Evolutionary conservation across 208 protist genomes (phyloP), one percentile per base, ranked within the genome.

Genomic region (Wallacemonas collosoma): DNA sequence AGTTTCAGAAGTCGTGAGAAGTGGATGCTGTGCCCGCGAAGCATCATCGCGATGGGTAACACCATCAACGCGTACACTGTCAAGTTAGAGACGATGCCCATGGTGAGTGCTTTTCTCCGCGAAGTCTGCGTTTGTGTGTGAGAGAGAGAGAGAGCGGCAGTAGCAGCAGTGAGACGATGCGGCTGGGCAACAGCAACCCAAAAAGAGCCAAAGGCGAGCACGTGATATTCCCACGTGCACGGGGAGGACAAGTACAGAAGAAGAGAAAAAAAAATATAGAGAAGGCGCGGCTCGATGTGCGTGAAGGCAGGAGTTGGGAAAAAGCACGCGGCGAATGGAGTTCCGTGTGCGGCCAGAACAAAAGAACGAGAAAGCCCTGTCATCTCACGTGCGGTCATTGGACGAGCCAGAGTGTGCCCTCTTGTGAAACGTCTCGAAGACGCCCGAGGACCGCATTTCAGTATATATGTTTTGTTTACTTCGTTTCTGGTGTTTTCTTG

Each of bases 51-150:
- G 17, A 91, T 60, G 8, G 91, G 91, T 36, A 93, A 44, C 70
- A 95, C 83, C 86, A 93, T 90, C 43, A 94, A 77, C 47, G 63
- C 71, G 68, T 90, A 93, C 9, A 95, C 79, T 66, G 71, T 93
- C 26, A 88, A 75, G 71, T 92, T 93, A 41, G 57, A 71, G 43
- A 95, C 35, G 35, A 93, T 67, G 35, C 81, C 85, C 91, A 95
- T 95, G 58, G 11, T 70, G 8, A 12, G 8, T 14, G 8, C 45
- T 50, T 50, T 50, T 50, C 12, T 50, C 12, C 12, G 26, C 26
- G 26, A 26, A 26, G 26, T 26, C 26, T 26, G 26, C 26, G 26
- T 26, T 26, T 26, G 11, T 53, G 48, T 53, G 48, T 53, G 55
- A 1, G 15, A 60, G 17, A 35, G 1, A 12, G 11, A 53, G 26